A percentile compares a stretch with the other conserved stretches of the same genome.
Conservation (phyloP, 2,329 filamentous ascomycete species). For the Scedosporium apiospermum region DNA sequence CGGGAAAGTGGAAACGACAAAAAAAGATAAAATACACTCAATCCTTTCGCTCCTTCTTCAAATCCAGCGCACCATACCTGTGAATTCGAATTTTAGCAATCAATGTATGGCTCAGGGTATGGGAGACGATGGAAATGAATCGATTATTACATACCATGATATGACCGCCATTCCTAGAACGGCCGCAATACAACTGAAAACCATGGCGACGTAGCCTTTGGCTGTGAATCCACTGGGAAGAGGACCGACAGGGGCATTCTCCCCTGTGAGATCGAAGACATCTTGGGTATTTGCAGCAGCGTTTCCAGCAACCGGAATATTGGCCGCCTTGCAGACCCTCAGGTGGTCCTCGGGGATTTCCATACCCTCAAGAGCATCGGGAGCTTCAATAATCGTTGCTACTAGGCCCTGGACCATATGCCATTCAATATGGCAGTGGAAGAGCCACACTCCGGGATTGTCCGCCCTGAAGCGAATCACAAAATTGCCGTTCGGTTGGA, state of each 20-base stretch:
- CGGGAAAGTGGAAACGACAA: no score
- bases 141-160: conserved; percentile 30
- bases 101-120: no score
- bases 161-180: conserved; percentile 60
- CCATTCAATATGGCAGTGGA: conserved; percentile 79
- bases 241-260: conserved; percentile 43
- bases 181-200: conserved; percentile 61
- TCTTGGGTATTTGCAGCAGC: conserved; percentile 63
- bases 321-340: conserved; percentile 44
- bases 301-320: conserved; percentile 52
- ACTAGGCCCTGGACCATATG: conserved; percentile 59
- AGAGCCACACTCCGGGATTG: conserved; percentile 59
- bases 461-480: conserved; percentile 59
- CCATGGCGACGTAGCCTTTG: conserved; percentile 62
- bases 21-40: no score
- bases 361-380: conserved; percentile 51
- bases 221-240: conserved; percentile 64
- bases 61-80: no score
- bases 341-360: conserved; percentile 50
- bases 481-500: conserved; percentile 57
- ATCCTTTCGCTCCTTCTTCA: no score
- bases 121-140: no score
- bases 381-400: conserved; percentile 55
- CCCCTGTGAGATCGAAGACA: conserved; percentile 51
- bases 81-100: no score